phyloP scores from a whole-genome alignment of 1,139 yeast genomes.

The Hemisphaericaspora xylofermentans region DNA sequence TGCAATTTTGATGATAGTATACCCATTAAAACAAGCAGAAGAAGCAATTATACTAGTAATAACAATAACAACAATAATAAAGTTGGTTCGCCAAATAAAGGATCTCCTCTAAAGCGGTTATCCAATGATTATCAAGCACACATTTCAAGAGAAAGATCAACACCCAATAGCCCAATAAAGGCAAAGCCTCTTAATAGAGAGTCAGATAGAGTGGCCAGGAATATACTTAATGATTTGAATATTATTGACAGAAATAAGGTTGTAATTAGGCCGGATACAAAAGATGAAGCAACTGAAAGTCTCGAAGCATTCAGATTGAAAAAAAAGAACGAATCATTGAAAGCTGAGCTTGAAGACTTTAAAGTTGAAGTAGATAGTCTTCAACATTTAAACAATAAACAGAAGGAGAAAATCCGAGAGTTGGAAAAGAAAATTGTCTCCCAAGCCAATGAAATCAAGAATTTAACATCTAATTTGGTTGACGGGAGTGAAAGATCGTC shows the following conservation, averaged over 20 bases:
- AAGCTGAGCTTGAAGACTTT: too few relatives aligned
- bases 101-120: constrained; percentile 19
- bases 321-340: too few relatives aligned
- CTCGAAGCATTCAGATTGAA: too few relatives aligned
- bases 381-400: too few relatives aligned
- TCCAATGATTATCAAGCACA: constrained; percentile 22
- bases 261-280: too few relatives aligned
- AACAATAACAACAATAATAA: not conserved
- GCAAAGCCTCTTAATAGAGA: not conserved
- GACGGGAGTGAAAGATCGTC: too few relatives aligned
- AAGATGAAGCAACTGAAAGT: too few relatives aligned
- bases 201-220: not conserved
- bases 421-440: too few relatives aligned
- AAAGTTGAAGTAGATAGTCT: too few relatives aligned
- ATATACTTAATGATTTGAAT: not conserved
- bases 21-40: not conserved
- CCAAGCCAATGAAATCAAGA: too few relatives aligned
- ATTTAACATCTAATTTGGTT: too few relatives aligned
- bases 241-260: not conserved
- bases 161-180: constrained; percentile 14
- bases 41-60: not conserved
- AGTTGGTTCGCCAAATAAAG: not conserved
- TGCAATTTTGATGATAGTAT: not conserved
- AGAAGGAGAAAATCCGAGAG: too few relatives aligned
- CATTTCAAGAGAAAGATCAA: constrained; percentile 15